These are phyloP conservation scores for Barnettozyma sp. DNA, from an alignment of 805 yeast genomes.

Conservation along the genomic window DNA sequence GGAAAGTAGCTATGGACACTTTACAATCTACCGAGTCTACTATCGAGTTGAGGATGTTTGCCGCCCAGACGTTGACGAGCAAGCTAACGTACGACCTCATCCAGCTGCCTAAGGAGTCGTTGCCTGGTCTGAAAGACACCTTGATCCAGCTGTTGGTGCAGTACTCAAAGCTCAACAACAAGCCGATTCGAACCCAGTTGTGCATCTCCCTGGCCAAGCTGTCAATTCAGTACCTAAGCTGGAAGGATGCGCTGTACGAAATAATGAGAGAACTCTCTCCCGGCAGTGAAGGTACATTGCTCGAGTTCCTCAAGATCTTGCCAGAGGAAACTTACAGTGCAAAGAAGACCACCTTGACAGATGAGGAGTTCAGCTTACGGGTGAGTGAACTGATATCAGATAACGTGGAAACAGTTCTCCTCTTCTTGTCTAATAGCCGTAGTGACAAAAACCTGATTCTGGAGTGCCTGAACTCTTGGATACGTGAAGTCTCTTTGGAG, in stretches of 20 bases:
- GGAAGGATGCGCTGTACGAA: slow-evolving; percentile 69
- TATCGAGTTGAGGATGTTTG: slow-evolving; percentile 66
- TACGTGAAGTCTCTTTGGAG: slow-evolving; percentile 73
- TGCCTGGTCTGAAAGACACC: slow-evolving; percentile 58
- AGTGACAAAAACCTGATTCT: slow-evolving; percentile 40
- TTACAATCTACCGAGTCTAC: slow-evolving; percentile 31
- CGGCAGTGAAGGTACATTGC: slow-evolving; percentile 34
- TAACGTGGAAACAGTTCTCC: slow-evolving; percentile 63
- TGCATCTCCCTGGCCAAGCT: slow-evolving; percentile 77
- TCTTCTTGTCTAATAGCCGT: slow-evolving; percentile 42
- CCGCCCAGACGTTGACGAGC: slow-evolving; percentile 85
- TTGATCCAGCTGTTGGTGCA: slow-evolving; percentile 53
- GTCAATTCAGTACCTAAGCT: slow-evolving; percentile 65
- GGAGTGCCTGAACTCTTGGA: slow-evolving; percentile 85
- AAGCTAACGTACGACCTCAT: slow-evolving; percentile 76
- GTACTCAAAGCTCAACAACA: slow-evolving; percentile 34
- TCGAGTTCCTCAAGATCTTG: slow-evolving; percentile 77
- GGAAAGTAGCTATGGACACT: slow-evolving; percentile 61
- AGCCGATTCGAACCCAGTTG: slow-evolving; percentile 73
- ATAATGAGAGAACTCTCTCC: slow-evolving; percentile 45
- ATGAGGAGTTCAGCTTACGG: slow-evolving; percentile 68
- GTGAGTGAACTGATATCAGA: slow-evolving; percentile 54
- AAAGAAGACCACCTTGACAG: slow-evolving; percentile 70
- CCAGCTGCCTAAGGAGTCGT: slow-evolving; percentile 61
- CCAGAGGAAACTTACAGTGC: slow-evolving; percentile 88